phyloP scores from a whole-genome alignment of 352 stramenopile genomes.

The Pythium diclinum region DNA sequence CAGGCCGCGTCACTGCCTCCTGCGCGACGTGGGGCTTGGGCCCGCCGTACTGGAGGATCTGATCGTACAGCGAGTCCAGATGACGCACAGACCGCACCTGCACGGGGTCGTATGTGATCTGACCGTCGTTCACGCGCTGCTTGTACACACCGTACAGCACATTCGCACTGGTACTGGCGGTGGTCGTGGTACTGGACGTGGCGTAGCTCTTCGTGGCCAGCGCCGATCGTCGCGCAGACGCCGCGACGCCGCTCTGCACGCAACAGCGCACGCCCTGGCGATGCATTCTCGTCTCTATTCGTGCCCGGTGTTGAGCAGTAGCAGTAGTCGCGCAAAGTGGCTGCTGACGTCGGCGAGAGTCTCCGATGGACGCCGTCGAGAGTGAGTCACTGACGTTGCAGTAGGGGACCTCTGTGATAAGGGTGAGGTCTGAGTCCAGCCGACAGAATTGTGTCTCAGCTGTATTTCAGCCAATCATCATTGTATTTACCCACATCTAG shows the following conservation, averaged over 20 bases:
- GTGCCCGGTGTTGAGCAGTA: background rate
- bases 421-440: background rate
- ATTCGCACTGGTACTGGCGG: conserved; percentile 3
- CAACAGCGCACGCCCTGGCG: conserved; percentile 6
- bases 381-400: conserved; percentile 4
- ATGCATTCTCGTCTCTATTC: conserved; percentile 13
- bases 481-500: background rate
- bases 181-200: background rate
- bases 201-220: conserved; percentile 6
- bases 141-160: conserved; percentile 58
- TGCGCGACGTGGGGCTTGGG: conserved; percentile 20
- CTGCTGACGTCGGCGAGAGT: background rate
- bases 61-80: conserved; percentile 57
- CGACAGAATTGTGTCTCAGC: background rate
- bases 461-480: background rate
- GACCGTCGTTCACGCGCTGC: conserved; percentile 42
- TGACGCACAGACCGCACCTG: conserved; percentile 64
- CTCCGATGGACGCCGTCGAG: background rate
- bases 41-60: conserved; percentile 51
- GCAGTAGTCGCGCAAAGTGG: background rate
- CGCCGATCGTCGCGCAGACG: conserved; percentile 14
- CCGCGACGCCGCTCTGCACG: conserved; percentile 11
- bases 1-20: background rate
- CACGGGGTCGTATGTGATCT: conserved; percentile 68
- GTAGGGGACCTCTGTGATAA: background rate